Evolutionary conservation across 345 rosid genomes (phyloP).

Genomic region (Populus deltoides): DNA sequence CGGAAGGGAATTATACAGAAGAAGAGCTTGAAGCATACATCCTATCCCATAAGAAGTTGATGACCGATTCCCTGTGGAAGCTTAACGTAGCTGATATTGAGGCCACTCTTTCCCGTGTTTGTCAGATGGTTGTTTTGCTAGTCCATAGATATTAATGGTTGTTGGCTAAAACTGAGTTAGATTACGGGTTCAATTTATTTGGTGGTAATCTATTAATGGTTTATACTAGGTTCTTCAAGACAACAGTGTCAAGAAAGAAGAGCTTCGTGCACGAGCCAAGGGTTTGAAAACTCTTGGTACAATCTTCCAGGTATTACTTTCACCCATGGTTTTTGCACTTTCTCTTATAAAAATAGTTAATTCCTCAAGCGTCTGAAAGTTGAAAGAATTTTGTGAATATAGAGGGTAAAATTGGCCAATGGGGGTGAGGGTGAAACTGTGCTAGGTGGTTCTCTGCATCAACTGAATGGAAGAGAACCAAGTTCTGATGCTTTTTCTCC

Average conservation of each 20-base stretch:
- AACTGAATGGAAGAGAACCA: slow-evolving; percentile 53
- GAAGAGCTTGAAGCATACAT: slow-evolving; percentile 90
- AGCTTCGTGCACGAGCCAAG: slow-evolving; percentile 86
- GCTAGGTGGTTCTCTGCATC: slow-evolving; percentile 32
- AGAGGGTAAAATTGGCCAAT: slow-evolving; percentile 67
- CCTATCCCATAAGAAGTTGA: slow-evolving; percentile 79
- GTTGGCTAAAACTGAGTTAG: slow-evolving; percentile 10
- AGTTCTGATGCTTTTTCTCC: slow-evolving; percentile 36
- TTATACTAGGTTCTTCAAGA: slow-evolving; percentile 92
- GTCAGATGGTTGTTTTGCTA: slow-evolving; percentile 80
- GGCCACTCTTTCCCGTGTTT: slow-evolving; percentile 90
- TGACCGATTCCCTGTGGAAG: slow-evolving; percentile 96
- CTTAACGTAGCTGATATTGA: slow-evolving; percentile 97
- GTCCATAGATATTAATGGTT: slow-evolving; percentile 18
- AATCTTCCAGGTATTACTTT: slow-evolving; percentile 77
- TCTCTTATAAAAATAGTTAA: not conserved
- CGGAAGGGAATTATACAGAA: slow-evolving; percentile 82
- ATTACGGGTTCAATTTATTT: slow-evolving; percentile 5
- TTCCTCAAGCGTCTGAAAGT: not conserved
- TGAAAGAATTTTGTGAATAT: slow-evolving; percentile 13
- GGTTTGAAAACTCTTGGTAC: slow-evolving; percentile 90
- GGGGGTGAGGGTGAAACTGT: slow-evolving; percentile 53
- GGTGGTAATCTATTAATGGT: slow-evolving; percentile 22
- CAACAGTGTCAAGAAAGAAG: slow-evolving; percentile 72
- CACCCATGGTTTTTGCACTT: not conserved